These are phyloP conservation scores for Sporothrix mexicana DNA, from an alignment of 2,329 filamentous ascomycete genomes.

Conservation along the genomic window DNA sequence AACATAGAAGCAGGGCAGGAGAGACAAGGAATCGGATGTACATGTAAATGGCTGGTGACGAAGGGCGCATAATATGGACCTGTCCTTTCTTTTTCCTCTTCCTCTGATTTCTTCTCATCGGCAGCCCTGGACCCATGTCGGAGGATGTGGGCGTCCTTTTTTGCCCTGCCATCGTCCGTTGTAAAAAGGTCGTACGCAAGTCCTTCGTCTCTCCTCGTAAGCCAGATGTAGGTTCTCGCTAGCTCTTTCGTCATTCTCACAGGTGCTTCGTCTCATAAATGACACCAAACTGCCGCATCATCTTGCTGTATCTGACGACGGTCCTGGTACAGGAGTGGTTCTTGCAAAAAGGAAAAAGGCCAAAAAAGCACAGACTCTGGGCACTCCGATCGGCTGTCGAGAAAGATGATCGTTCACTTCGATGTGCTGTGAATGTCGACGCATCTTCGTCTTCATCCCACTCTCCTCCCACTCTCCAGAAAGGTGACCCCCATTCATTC, in stretches of 20 bases:
- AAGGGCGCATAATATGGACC: not conserved
- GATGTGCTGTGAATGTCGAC: not conserved
- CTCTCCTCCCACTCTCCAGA: not conserved
- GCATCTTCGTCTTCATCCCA: not conserved
- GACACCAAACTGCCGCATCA: not conserved
- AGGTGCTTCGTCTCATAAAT: not conserved
- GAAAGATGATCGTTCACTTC: not conserved
- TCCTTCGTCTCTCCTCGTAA: constrained; percentile 2
- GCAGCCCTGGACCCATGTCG: not conserved
- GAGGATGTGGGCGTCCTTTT: not conserved
- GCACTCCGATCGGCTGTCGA: not conserved
- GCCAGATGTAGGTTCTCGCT: not conserved
- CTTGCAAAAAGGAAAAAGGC: not conserved
- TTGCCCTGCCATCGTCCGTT: not conserved
- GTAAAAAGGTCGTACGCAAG: not conserved
- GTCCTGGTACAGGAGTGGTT: not conserved
- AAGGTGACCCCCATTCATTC: constrained; percentile 17
- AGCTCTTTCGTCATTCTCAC: constrained; percentile 22
- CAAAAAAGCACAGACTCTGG: not conserved
- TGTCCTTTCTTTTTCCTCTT: not conserved
- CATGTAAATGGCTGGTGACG: not conserved
- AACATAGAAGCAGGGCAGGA: not conserved
- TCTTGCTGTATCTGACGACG: not conserved
- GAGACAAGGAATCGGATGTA: not conserved
- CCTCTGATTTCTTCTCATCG: not conserved